These are phyloP conservation scores for Prunus mume DNA, from an alignment of 306 rosid species.

Conservation along the genomic window DNA sequence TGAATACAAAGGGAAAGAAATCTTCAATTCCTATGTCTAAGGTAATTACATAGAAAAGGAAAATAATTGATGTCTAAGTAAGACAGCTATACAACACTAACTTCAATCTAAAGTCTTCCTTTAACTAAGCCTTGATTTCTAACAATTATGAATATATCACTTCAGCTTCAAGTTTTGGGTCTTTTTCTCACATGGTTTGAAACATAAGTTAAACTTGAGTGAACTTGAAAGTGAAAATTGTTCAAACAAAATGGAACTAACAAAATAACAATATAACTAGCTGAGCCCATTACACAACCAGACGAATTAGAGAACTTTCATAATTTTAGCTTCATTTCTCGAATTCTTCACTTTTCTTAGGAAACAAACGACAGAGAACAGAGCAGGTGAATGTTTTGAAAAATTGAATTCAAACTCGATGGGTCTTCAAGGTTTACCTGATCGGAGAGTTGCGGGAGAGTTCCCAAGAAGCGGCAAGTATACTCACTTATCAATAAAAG, in stretches of 20 bases:
- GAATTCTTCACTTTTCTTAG: not conserved
- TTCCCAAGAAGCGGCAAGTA: not conserved
- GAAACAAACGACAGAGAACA: not conserved
- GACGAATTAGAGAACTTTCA: not conserved
- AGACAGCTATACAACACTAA: no score
- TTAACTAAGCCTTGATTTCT: no score
- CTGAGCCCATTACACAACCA: not conserved
- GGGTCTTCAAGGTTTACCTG: not conserved
- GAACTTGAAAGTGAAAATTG: not conserved
- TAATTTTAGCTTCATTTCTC: not conserved
- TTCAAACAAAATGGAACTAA: not conserved
- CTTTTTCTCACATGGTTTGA: no score
- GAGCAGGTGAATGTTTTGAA: not conserved
- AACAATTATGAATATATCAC: no score
- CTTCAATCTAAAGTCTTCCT: no score
- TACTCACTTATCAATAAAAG: not conserved
- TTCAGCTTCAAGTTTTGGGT: no score
- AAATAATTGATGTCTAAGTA: no score
- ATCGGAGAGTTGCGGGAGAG: not conserved
- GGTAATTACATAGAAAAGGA: no score
- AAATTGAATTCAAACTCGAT: not conserved
- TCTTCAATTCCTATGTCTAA: no score
- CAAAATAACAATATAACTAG: not conserved
- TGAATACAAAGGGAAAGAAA: no score
- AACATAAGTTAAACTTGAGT: not conserved